Evolutionary conservation across 2,329 filamentous ascomycete species (phyloP).

Genomic region (Xenosphaeropsis pyriputrescens): DNA sequence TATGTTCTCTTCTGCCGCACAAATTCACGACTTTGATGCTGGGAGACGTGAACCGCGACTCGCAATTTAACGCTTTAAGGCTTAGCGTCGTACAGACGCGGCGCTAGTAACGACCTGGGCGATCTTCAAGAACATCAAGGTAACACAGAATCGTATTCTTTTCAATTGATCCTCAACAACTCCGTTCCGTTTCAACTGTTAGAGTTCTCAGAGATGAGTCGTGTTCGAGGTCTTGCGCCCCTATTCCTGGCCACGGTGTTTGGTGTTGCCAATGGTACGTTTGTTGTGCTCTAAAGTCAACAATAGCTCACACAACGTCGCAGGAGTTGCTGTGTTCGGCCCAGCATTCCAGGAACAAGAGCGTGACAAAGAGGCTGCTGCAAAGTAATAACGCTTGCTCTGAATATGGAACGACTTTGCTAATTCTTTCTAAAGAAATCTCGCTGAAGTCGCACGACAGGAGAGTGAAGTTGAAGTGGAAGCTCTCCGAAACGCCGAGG

Average conservation of each 20-base stretch:
- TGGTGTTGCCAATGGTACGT: constrained; percentile 16
- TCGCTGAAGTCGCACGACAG: constrained; percentile 3
- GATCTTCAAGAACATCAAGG: no score
- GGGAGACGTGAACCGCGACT: neutral
- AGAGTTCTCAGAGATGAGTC: constrained; percentile 11
- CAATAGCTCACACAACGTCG: neutral
- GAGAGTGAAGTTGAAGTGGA: constrained; percentile 4
- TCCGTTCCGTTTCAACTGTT: no score
- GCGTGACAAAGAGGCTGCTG: constrained; percentile 7
- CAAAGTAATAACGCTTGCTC: constrained; percentile 4
- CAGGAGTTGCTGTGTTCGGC: constrained; percentile 16
- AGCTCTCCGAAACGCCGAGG: constrained; percentile 7
- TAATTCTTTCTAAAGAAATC: constrained; percentile 1
- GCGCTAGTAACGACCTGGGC: no score
- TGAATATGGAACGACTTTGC: neutral
- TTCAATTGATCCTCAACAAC: no score
- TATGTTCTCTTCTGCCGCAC: no score
- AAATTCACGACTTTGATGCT: no score
- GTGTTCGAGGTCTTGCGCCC: constrained; percentile 12
- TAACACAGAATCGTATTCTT: no score
- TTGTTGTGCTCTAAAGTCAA: neutral
- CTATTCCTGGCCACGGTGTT: constrained; percentile 13
- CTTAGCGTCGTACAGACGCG: neutral
- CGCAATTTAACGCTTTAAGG: neutral
- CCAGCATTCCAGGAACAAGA: constrained; percentile 15